Evolutionary conservation across 2,329 filamentous ascomycete species (phyloP).

Genomic region (Aspergillus glaucus): DNA sequence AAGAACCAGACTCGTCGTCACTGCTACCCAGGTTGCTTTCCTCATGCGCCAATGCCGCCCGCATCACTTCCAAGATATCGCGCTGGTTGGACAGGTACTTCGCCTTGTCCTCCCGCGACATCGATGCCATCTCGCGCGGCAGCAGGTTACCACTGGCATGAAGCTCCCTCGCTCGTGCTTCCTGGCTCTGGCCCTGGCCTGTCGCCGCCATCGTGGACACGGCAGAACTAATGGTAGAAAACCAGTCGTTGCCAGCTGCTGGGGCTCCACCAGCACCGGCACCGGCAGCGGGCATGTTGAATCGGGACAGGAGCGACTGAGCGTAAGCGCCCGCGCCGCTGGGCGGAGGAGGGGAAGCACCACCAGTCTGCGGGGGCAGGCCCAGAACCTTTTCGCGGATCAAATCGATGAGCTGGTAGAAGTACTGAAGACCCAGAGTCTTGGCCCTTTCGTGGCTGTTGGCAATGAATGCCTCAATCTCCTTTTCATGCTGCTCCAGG

Average conservation of each 20-base stretch:
- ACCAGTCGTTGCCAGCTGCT: conserved; percentile 59
- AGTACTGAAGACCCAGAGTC: conserved; percentile 67
- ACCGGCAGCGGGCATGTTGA: conserved; percentile 67
- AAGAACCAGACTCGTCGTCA: conserved; percentile 30
- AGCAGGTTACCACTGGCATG: conserved; percentile 59
- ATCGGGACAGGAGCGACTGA: conserved; percentile 74
- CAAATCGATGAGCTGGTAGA: conserved; percentile 64
- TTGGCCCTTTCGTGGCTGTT: conserved; percentile 71
- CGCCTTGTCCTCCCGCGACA: conserved; percentile 58
- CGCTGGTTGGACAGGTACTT: conserved; percentile 72
- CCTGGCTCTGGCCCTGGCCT: conserved; percentile 26
- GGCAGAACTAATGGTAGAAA: conserved; percentile 68
- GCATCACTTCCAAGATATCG: conserved; percentile 66
- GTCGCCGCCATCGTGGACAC: conserved; percentile 55
- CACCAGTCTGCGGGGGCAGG: conserved; percentile 55
- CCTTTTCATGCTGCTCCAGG: conserved; percentile 74
- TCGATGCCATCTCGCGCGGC: conserved; percentile 59
- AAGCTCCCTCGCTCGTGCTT: conserved; percentile 44
- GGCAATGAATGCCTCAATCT: conserved; percentile 87
- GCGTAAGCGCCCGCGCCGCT: conserved; percentile 55
- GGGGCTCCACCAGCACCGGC: conserved; percentile 37
- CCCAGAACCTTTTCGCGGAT: conserved; percentile 74
- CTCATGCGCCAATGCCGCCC: conserved; percentile 74
- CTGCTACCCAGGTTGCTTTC: conserved; percentile 53
- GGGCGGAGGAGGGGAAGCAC: conserved; percentile 40